Conservation (phyloP, 768 basidiomycete genomes). For the Hericium erinaceus region DNA sequence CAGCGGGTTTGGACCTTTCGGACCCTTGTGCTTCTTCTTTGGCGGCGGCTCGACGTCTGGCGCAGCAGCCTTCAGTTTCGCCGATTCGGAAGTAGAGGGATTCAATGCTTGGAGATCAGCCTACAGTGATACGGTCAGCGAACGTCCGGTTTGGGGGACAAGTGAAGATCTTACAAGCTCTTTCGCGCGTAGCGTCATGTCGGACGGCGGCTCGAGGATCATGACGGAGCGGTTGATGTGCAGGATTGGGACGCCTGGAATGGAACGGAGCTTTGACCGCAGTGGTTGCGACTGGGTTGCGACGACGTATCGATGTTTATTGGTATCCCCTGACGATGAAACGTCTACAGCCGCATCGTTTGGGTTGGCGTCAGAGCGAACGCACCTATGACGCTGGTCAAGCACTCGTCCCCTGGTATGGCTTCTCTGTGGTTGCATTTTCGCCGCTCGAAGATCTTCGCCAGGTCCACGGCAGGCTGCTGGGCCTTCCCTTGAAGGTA, state of each 20-base stretch:
- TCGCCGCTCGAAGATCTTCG: slow-evolving; percentile 87
- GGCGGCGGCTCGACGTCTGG: slow-evolving; percentile 25
- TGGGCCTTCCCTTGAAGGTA: slow-evolving; percentile 72
- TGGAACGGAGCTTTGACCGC: slow-evolving; percentile 53
- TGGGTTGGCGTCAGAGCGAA: not conserved
- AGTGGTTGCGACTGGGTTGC: slow-evolving; percentile 76
- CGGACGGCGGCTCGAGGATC: slow-evolving; percentile 85
- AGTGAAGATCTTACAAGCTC: slow-evolving; percentile 33
- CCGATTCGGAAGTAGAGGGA: slow-evolving; percentile 39
- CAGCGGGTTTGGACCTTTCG: slow-evolving; percentile 87
- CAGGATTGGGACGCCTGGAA: slow-evolving; percentile 83
- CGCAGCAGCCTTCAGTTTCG: slow-evolving; percentile 28
- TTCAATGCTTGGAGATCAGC: slow-evolving; percentile 54
- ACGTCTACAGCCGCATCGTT: not conserved
- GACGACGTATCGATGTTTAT: slow-evolving; percentile 89
- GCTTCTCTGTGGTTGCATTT: slow-evolving; percentile 91
- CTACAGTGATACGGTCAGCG: slow-evolving; percentile 25
- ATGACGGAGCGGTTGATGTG: slow-evolving; percentile 90
- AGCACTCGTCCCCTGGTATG: slow-evolving; percentile 79
- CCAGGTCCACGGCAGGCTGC: slow-evolving; percentile 77
- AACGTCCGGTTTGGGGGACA: not conserved
- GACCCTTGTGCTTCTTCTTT: slow-evolving; percentile 54
- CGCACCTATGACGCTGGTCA: slow-evolving; percentile 73
- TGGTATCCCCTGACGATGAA: slow-evolving; percentile 51
- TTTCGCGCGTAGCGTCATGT: slow-evolving; percentile 65